Evolutionary conservation across 2,329 filamentous ascomycete genomes (phyloP), one percentile per base, ranked within the genome.

Genomic region (Bipolaris gigantea): DNA sequence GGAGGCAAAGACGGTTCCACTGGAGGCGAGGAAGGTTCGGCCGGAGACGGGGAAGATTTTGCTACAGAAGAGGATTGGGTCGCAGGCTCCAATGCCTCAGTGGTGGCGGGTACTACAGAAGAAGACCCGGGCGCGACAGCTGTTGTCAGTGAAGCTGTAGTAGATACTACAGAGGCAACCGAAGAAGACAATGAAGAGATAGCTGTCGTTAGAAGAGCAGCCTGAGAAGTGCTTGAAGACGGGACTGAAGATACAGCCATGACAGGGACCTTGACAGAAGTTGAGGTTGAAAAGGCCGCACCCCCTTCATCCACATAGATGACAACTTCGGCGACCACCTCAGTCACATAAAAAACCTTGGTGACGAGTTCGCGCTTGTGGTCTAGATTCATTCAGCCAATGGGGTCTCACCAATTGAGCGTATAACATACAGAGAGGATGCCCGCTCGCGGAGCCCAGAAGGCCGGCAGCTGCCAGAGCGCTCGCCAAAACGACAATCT

Each of bases 401-500:
- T 30, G 13, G 7, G 6, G 16, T 38, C 13, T 44, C 5, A 27
- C 15, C 11, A 8, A 23, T n/a, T 27, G 13, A 11, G 4, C 3
- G 6, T 32, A 18, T 13, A 21, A 64, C 67, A 59, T 63, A 73
- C 72, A 56, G 48, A 71, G 69, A 19, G 76, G 80, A 59, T 79
- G 78, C 39, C 78, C 77, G 55, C 69, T 70, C 35, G 73, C 74
- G 50, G 79, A 68, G 54, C 79, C 69, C 59, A 82, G 64, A 44
- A 61, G 52, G 33, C 76, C 63, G 41, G 56, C 65, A 48, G 58
- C 57, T 57, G 56, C 64, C 41, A 72, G 52, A 45, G 73, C 69
- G 52, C 77, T 52, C 55, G 70, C 70, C 44, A 79, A 65, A 53
- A 69, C 53, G 43, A 70, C 61, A 56, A 70, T 64, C 73, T 78